Evolutionary conservation across 1,284 basidiomycete genomes (phyloP).

Genomic region (Cryptococcus sp.): DNA sequence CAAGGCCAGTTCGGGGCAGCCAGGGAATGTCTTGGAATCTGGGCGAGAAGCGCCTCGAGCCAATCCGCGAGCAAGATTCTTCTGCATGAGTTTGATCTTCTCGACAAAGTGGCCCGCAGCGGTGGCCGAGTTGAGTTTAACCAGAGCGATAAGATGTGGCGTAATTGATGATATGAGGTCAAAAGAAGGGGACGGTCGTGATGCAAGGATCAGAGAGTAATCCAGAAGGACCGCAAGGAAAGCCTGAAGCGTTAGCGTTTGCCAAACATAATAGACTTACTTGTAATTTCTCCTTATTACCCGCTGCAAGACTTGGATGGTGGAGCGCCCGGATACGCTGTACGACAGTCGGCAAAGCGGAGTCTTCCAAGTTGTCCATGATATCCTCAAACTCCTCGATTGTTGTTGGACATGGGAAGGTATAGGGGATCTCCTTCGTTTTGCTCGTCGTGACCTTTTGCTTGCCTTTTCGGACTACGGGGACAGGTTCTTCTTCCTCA

Average conservation of each 20-base stretch:
- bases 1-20: constrained; percentile 75
- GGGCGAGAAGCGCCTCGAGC: constrained; percentile 67
- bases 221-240: constrained; percentile 86
- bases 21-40: constrained; percentile 83
- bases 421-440: constrained; percentile 81
- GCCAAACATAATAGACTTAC: constrained; percentile 54
- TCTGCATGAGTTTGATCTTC: constrained; percentile 89
- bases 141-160: constrained; percentile 80
- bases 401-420: constrained; percentile 81
- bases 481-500: constrained; percentile 34
- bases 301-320: constrained; percentile 84
- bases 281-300: constrained; percentile 91
- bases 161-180: constrained; percentile 64
- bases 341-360: constrained; percentile 77
- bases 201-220: constrained; percentile 77
- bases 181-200: constrained; percentile 64
- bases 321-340: constrained; percentile 89
- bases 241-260: not conserved
- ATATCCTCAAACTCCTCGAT: constrained; percentile 89
- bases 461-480: constrained; percentile 25
- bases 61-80: constrained; percentile 85
- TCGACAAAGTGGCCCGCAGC: constrained; percentile 76
- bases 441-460: constrained; percentile 58
- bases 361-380: constrained; percentile 66
- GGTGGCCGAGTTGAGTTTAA: constrained; percentile 76